A percentile compares a stretch with the other conserved stretches of the same genome.
These are phyloP conservation scores for Aristolochia californica DNA, from an alignment of 164 flowering plant species.

Conservation along the genomic window DNA sequence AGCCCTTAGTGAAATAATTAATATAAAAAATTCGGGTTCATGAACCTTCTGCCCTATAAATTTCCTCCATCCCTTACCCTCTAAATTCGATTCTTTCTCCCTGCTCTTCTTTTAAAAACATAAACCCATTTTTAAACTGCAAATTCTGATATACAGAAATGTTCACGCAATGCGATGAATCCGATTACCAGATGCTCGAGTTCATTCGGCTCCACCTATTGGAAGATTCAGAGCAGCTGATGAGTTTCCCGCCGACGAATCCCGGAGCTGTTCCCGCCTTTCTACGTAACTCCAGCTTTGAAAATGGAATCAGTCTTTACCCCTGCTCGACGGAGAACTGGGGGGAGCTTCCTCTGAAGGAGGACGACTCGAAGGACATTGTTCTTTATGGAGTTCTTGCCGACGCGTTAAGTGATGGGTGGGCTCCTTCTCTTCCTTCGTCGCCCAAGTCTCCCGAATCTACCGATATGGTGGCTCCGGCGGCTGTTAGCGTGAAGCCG, in stretches of 20 bases:
- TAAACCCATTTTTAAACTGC: too few relatives aligned
- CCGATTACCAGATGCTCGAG: slow-evolving; percentile 34
- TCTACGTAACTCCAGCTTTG: slow-evolving; percentile 53
- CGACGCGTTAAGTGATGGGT: slow-evolving; percentile 52
- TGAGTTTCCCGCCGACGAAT: not conserved
- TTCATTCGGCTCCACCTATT: slow-evolving; percentile 42
- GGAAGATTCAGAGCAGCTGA: slow-evolving; percentile 24
- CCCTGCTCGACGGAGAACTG: slow-evolving; percentile 56
- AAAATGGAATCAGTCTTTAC: slow-evolving; percentile 17
- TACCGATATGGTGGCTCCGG: too few relatives aligned
- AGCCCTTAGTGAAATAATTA: too few relatives aligned
- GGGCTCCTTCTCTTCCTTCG: slow-evolving; percentile 49
- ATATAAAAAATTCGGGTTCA: not conserved
- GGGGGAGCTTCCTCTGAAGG: slow-evolving; percentile 55
- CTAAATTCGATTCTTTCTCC: not conserved
- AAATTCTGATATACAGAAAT: not conserved
- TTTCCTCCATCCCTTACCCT: not conserved
- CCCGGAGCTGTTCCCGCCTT: slow-evolving; percentile 31
- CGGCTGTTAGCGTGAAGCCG: slow-evolving; percentile 9
- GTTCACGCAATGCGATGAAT: slow-evolving; percentile 12
- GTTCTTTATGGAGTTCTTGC: slow-evolving; percentile 45
- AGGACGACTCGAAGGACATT: slow-evolving; percentile 84
- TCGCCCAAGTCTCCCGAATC: not conserved
- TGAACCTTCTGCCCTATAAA: not conserved
- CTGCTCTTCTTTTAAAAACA: not conserved